Evolutionary conservation across 352 stramenopile species (phyloP).

Genomic region (Globisporangium acanthophoron): DNA sequence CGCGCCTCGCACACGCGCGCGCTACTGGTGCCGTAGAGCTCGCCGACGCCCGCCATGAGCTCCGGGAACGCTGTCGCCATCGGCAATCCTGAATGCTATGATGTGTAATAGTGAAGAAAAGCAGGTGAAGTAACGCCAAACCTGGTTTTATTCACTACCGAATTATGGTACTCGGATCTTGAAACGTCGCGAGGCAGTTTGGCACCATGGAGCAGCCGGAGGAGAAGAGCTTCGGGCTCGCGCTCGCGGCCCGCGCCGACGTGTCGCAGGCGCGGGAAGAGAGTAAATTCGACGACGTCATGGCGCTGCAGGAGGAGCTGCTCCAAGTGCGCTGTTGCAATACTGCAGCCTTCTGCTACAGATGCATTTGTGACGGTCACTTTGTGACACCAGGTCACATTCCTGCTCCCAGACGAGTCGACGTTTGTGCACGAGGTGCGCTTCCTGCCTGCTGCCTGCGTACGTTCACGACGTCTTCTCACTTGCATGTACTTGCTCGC

Average conservation of each 20-base stretch:
- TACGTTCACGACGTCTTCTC: neutral
- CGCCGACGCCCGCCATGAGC: constrained; percentile 34
- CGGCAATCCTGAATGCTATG: too few relatives aligned
- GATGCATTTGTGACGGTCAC: neutral
- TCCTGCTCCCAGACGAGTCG: constrained; percentile 52
- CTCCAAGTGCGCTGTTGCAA: constrained; percentile 23
- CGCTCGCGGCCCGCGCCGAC: constrained; percentile 21
- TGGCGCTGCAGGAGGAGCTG: constrained; percentile 48
- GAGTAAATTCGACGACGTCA: constrained; percentile 56
- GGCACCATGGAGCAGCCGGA: constrained; percentile 13
- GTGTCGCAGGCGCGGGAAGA: constrained; percentile 15
- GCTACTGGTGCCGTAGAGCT: constrained; percentile 56
- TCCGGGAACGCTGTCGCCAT: constrained; percentile 22
- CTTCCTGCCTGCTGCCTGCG: neutral
- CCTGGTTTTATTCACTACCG: too few relatives aligned
- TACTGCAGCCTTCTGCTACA: neutral
- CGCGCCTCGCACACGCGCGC: constrained; percentile 41
- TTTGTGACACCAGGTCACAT: constrained; percentile 30
- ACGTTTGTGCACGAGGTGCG: constrained; percentile 32
- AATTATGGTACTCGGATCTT: neutral
- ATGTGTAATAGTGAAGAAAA: neutral
- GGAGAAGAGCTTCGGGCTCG: constrained; percentile 17
- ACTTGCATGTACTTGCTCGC: neutral
- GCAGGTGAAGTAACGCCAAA: neutral
- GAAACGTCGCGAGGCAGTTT: constrained; percentile 1